Evolutionary conservation across 192 early-diverging fungal species (phyloP), one percentile per base, ranked within the genome.

Genomic region (Gonapodya sp.): DNA sequence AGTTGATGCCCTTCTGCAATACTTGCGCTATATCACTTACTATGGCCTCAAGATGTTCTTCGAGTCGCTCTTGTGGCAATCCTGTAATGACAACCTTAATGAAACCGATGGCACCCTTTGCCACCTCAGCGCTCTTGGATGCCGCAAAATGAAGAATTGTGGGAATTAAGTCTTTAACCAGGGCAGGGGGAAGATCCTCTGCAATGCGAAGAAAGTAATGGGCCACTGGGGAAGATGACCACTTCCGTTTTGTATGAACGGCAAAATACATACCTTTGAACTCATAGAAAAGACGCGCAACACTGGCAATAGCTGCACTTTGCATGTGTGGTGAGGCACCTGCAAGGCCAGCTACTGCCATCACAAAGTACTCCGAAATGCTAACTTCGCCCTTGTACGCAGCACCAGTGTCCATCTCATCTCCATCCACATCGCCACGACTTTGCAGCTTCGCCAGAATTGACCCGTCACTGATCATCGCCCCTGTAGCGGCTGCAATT

Each of bases 321-420:
- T 97, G 93, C 96, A 99, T 97, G 78, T 94, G 89, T 1, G 94
- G 88, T 16, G 95, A 95, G 36, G 90, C 89, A n/a, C 94, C 96
- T 0, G 93, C 96, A 83, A 99, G 88, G 85, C 97, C 97, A 34
- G 97, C 97, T 1, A 91, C 89, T 0, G 96, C 92, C 95, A 99
- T 98, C 75, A 92, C 93, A 83, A 98, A 93, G 83, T 91, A 98
- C 85, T 98, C 97, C 73, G 88, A 84, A 36, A 94, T 89, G 35
- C 78, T 87, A 18, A 93, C 94, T 34, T 81, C 35, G 35, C 72
- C 37, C 1, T 81, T 31, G 64, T 36, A 35, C 8, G 32, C 32
- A 35, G 31, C 35, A 31, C 72, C 36, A 2, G 81, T 74, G 33
- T 81, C 81, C 78, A 83, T 72, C 73, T 85, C 83, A n/a, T 84